phyloP scores from a whole-genome alignment of 148 eudicot genomes.

The Rhododendron vialii region DNA sequence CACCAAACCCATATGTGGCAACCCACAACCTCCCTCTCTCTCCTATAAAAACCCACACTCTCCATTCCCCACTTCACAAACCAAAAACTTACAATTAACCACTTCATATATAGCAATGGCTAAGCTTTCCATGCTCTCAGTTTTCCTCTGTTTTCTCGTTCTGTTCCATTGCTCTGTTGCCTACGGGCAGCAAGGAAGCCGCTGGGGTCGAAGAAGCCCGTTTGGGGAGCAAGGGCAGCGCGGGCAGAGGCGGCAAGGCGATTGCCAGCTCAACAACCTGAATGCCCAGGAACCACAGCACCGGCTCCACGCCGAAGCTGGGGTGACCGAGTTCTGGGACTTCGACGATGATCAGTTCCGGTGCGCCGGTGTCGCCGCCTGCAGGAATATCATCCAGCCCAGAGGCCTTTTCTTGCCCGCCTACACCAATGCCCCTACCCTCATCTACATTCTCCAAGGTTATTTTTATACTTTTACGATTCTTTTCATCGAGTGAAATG shows the following conservation, averaged over 20 bases:
- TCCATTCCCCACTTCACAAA: constrained; percentile 36
- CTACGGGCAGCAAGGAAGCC: constrained; percentile 11
- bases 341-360: constrained; percentile 42
- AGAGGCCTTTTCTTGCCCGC: constrained; percentile 69
- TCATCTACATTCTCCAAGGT: constrained; percentile 60
- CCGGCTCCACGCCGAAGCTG: constrained; percentile 51
- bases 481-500: too few species aligned
- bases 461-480: too few species aligned
- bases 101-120: constrained; percentile 26
- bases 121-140: constrained; percentile 26
- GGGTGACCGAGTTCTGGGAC: constrained; percentile 66
- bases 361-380: constrained; percentile 61
- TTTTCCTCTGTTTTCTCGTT: constrained; percentile 23
- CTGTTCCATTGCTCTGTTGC: constrained; percentile 34
- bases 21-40: neutral
- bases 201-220: neutral
- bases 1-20: constrained; percentile 29
- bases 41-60: constrained; percentile 32
- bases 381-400: constrained; percentile 43
- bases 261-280: constrained; percentile 44
- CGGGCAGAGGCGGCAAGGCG: constrained; percentile 15
- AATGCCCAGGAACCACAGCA: constrained; percentile 50
- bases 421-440: constrained; percentile 46
- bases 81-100: neutral
- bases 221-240: neutral